Evolutionary conservation across 106 monocot genomes (phyloP).

Genomic region (Agapanthus africanus): DNA sequence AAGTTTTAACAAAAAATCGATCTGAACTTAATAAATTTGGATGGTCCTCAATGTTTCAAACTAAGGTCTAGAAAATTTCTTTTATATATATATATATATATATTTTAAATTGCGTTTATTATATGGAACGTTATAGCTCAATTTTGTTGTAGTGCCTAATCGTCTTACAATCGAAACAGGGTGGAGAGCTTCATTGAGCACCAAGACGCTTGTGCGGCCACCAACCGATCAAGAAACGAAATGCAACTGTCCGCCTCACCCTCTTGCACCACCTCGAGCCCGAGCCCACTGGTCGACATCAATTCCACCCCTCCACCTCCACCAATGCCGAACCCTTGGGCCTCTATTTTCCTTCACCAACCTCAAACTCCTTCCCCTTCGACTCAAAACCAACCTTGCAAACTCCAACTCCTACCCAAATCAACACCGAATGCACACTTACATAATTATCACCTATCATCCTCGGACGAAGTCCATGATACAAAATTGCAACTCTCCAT

Average conservation of each 20-base stretch:
- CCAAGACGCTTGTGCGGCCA: constrained; percentile 49
- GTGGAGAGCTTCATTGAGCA: constrained; percentile 91
- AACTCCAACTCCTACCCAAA: constrained; percentile 18
- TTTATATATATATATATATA: neutral
- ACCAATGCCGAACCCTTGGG: neutral
- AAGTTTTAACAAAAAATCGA: neutral
- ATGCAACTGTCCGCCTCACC: constrained; percentile 9
- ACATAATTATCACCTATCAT: constrained; percentile 1
- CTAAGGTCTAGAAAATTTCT: too few species aligned
- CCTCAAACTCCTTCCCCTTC: neutral
- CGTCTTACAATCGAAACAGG: constrained; percentile 11
- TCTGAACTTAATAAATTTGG: neutral
- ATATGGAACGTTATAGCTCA: neutral
- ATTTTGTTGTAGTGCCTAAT: neutral
- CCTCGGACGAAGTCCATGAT: neutral
- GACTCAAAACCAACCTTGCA: neutral
- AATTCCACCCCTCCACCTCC: constrained; percentile 4
- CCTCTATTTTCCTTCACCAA: neutral
- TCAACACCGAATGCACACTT: neutral
- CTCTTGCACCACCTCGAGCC: constrained; percentile 32
- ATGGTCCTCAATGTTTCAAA: neutral
- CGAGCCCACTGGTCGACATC: constrained; percentile 29
- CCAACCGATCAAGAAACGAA: neutral
- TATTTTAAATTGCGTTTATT: neutral
- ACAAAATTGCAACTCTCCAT: constrained; percentile 10